Evolutionary conservation across 352 stramenopile genomes (phyloP), one percentile per base, ranked within the genome.

Genomic region (Pythium sp.): DNA sequence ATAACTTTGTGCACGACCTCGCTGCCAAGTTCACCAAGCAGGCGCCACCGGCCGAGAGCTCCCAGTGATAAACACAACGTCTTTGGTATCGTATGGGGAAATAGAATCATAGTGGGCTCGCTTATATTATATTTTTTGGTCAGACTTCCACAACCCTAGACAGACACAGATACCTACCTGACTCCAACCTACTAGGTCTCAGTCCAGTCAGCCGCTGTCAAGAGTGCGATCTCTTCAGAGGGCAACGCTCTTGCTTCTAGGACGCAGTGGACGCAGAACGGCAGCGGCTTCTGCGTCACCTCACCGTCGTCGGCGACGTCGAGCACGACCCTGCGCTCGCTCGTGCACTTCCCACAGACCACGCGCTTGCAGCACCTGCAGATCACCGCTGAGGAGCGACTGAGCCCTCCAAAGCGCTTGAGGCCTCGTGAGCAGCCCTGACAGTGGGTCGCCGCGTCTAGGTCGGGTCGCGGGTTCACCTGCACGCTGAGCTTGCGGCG

Each of bases 1-100:
- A 89, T 71, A 95, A 90, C 64, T 91, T 93, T 64, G 82, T 89
- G 26, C 82, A 91, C 36, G 76, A 81, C 28, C 60, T 95, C 20
- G 79, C 78, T 0, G 68, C 69, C 7, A 41, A 51, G 56, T 53
- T 62, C 51, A 28, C 26, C n/a, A 32, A 77, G 66, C 6, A 78
- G 53, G 2, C 46, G 69, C 1, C 72, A 65, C 12, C 70, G 62
- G 26, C 78, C 47, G 43, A 63, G 36, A 53, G 12, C 36, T 63
- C n/a, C 5, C 18, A 36, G n/a, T 63, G 24, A 34, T 53, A 56
- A 5, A 30, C 14, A 56, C 11, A 8, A 30, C 22, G 26, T 18
- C 11, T 56, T 56, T 14, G 26, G 38, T 46, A 20, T 46, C 38
- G 38, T 18, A 20, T 6, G 38, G 38, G 2, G 12, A 4, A 46